These are phyloP conservation scores for Colletotrichum lupini DNA, from an alignment of 2,329 filamentous ascomycete species.

Conservation along the genomic window DNA sequence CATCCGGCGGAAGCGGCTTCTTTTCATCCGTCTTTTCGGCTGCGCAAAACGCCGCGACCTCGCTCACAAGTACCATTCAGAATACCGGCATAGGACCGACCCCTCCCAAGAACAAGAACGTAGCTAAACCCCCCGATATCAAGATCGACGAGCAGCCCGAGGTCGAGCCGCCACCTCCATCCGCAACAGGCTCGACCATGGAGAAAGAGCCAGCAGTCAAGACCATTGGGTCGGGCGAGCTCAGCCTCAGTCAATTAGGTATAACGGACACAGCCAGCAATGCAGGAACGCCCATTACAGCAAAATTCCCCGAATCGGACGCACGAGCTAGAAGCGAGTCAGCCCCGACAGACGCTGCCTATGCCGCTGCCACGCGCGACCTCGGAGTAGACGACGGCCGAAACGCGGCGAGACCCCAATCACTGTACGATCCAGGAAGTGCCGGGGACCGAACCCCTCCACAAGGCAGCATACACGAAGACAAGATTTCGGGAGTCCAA, in stretches of 20 bases:
- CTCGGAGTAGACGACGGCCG: constrained; percentile 48
- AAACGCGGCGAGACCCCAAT: constrained; percentile 55
- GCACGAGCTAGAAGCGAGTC: constrained; percentile 66
- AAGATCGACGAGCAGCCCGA: constrained; percentile 52
- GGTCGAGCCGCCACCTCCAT: constrained; percentile 51
- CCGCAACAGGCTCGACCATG: constrained; percentile 46
- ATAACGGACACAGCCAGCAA: constrained; percentile 71
- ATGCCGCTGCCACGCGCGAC: constrained; percentile 45
- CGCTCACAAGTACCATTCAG: constrained; percentile 78
- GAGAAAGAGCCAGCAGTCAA: constrained; percentile 81
- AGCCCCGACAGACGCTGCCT: constrained; percentile 61
- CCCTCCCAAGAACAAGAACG: constrained; percentile 50
- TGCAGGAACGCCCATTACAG: constrained; percentile 65
- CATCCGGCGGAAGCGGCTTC: constrained; percentile 73
- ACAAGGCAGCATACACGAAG: constrained; percentile 72
- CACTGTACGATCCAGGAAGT: constrained; percentile 60
- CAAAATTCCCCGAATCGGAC: constrained; percentile 65
- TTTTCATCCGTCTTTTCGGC: constrained; percentile 94
- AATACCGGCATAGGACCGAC: constrained; percentile 67
- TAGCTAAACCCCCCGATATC: constrained; percentile 46
- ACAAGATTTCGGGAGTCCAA: constrained; percentile 65
- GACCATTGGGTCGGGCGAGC: constrained; percentile 87
- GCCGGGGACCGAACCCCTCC: constrained; percentile 74
- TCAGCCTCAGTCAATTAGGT: constrained; percentile 90
- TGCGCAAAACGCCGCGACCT: constrained; percentile 89